phyloP scores from a whole-genome alignment of 306 rosid genomes.

The Castanea mollissima region DNA sequence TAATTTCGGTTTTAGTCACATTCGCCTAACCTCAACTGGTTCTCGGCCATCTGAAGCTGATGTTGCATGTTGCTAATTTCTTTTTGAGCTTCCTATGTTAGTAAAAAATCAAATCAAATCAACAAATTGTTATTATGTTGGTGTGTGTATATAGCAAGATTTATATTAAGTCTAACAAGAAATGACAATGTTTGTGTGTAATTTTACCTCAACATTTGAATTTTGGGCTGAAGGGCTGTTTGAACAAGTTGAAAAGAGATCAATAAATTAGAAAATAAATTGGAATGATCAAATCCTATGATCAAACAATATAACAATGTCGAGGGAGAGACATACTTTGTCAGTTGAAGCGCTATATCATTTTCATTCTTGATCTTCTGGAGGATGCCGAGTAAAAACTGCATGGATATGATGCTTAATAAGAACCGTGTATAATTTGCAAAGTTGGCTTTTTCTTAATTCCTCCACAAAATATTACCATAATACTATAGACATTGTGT shows the following conservation, averaged over 20 bases:
- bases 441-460: too few relatives aligned
- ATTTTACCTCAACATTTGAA: not conserved
- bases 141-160: too few relatives aligned
- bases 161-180: not conserved
- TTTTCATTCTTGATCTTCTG: conserved; percentile 41
- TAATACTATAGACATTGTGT: not conserved
- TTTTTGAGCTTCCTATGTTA: conserved; percentile 64
- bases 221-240: not conserved
- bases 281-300: not conserved
- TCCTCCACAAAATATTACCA: too few relatives aligned
- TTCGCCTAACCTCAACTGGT: conserved; percentile 58
- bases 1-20: not conserved
- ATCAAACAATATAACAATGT: not conserved
- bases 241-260: not conserved
- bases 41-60: conserved; percentile 72
- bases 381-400: conserved; percentile 41
- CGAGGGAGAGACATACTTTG: conserved; percentile 26
- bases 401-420: conserved; percentile 13
- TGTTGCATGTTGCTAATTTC: conserved; percentile 60
- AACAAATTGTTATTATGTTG: too few relatives aligned
- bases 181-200: not conserved
- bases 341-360: conserved; percentile 44
- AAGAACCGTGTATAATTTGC: not conserved
- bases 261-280: not conserved
- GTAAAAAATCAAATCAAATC: not conserved